Conservation (phyloP, 108 stramenopile genomes). For the Mayamaea pseudoterrestris region DNA sequence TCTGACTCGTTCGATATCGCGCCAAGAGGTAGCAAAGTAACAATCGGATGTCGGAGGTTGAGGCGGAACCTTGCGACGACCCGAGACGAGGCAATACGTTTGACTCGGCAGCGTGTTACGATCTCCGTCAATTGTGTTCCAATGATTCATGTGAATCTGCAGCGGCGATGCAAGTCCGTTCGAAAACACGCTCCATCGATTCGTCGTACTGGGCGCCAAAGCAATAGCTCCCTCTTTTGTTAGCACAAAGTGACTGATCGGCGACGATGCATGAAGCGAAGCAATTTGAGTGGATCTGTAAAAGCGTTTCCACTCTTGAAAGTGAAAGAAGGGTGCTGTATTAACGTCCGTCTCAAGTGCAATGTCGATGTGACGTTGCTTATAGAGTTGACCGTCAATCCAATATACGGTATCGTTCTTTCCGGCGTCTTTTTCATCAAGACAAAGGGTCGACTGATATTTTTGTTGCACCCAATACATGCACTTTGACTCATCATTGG, state of each 20-base stretch:
- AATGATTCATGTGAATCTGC: constrained; percentile 13
- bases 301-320: constrained; percentile 86
- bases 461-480: constrained; percentile 83
- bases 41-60: constrained; percentile 23
- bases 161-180: constrained; percentile 22
- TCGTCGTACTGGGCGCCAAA: constrained; percentile 11
- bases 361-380: constrained; percentile 38
- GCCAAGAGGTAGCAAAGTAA: constrained; percentile 28
- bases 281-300: constrained; percentile 53
- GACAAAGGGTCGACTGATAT: constrained; percentile 67
- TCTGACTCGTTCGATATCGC: constrained; percentile 17
- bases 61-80: constrained; percentile 11
- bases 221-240: constrained; percentile 66
- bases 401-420: constrained; percentile 53
- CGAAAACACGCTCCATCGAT: neutral
- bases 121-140: constrained; percentile 18
- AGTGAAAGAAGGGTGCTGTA: constrained; percentile 82
- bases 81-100: constrained; percentile 29
- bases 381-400: constrained; percentile 64
- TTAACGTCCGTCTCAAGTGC: constrained; percentile 38
- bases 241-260: constrained; percentile 17
- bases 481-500: constrained; percentile 37
- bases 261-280: constrained; percentile 19
- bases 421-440: constrained; percentile 22
- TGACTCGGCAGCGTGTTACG: constrained; percentile 27